Percentiles rank a stretch among this genome's conserved stretches.
phyloP scores from a whole-genome alignment of 768 basidiomycete genomes.

The Tremella fuciformis region DNA sequence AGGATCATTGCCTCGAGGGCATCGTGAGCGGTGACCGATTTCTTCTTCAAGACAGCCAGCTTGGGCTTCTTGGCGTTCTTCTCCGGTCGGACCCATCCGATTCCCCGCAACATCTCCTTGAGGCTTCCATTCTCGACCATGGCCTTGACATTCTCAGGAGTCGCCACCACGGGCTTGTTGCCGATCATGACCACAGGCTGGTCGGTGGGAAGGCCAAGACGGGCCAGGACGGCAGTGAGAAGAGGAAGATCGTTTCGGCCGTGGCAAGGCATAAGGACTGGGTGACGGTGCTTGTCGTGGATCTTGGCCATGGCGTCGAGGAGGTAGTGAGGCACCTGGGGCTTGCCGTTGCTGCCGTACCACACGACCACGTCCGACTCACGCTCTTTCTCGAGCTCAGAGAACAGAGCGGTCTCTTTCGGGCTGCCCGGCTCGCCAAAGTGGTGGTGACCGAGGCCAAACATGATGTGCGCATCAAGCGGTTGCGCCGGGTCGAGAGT shows the following conservation, averaged over 20 bases:
- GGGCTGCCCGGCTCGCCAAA: conserved; percentile 27
- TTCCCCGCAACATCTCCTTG: conserved; percentile 15
- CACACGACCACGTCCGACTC: conserved; percentile 46
- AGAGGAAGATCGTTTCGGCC: conserved; percentile 18
- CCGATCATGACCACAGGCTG: conserved; percentile 32
- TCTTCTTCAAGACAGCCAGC: conserved; percentile 8
- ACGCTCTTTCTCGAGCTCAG: conserved; percentile 40
- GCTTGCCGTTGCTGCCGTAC: conserved; percentile 31
- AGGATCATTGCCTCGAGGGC: not conserved
- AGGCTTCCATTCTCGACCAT: conserved; percentile 21
- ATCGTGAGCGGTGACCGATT: conserved; percentile 4
- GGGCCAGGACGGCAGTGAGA: conserved; percentile 18
- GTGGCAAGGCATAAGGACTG: conserved; percentile 29
- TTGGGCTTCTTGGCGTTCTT: conserved; percentile 6
- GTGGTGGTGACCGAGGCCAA: conserved; percentile 24
- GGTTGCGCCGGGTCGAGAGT: conserved; percentile 29
- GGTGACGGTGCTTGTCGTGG: conserved; percentile 19
- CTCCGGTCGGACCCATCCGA: conserved; percentile 23
- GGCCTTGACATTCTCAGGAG: conserved; percentile 16
- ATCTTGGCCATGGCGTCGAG: conserved; percentile 19
- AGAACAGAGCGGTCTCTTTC: conserved; percentile 16
- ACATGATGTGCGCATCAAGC: conserved; percentile 39
- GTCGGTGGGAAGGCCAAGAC: conserved; percentile 16
- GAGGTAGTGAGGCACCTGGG: conserved; percentile 16
- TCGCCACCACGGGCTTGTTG: conserved; percentile 21